These are phyloP conservation scores for Carex arenaria DNA, from an alignment of 202 grass and related monocot species.

Conservation along the genomic window DNA sequence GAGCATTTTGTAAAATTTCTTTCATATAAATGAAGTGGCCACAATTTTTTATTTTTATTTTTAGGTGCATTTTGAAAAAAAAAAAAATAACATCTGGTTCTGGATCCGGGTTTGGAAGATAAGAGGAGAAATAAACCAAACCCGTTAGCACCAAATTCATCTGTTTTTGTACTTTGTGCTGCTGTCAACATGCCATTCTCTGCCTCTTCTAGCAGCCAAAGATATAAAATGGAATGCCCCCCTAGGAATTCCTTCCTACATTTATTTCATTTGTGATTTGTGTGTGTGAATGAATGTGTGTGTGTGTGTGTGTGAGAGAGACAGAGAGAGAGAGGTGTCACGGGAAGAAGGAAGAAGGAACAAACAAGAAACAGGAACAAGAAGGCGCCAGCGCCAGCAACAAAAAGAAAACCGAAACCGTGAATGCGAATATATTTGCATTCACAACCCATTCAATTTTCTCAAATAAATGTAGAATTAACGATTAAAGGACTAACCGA, in stretches of 20 bases:
- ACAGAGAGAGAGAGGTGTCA: slow-evolving; percentile 23
- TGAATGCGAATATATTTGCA: not conserved
- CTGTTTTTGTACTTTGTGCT: not conserved
- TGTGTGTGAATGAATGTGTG: not conserved
- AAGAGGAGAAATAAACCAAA: not conserved
- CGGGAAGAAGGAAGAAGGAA: slow-evolving; percentile 12
- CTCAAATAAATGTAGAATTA: not conserved
- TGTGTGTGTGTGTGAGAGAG: not conserved
- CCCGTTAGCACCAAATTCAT: not conserved
- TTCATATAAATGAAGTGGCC: not conserved
- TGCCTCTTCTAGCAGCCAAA: not conserved
- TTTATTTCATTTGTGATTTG: not conserved
- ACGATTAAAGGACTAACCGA: not conserved
- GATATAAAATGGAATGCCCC: not conserved
- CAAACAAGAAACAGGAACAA: slow-evolving; percentile 19
- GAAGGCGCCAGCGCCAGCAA: slow-evolving; percentile 5
- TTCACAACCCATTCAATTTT: not conserved
- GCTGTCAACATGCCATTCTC: not conserved
- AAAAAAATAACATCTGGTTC: not conserved
- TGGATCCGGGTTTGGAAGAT: not conserved
- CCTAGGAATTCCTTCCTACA: not conserved
- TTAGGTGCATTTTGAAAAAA: not conserved
- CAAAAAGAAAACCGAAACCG: not conserved
- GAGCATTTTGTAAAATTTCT: too few relatives aligned
- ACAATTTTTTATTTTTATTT: not conserved